Base-by-base conservation (phyloP, 345 rosid genomes). In the Citrus sp. region DNA sequence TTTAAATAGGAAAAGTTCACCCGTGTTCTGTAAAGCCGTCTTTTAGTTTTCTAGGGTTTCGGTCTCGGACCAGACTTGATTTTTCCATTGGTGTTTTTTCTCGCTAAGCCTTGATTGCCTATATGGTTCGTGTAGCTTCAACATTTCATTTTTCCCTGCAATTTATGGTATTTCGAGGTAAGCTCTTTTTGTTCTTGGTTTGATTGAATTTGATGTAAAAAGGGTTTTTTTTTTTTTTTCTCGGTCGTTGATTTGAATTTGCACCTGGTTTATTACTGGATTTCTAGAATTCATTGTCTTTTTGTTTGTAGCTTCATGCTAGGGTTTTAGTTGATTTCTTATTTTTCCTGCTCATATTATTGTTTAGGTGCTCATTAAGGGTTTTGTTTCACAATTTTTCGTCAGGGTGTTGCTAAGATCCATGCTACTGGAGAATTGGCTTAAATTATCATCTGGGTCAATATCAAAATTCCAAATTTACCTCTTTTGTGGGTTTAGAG, bases 381-480 rank as follows among this genome's bases (percentile, higher is more conserved):
- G 54, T 62, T 79, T 49, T 70, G 35, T 38, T 35, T 12, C 62
- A 2, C 24, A 27, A 27, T 32, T 82, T 70, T 35, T 42, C 8
- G 30, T 21, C 65, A 67, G 38, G 77, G 72, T 64, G 66, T 24
- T 75, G 72, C 18, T 63, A 16, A 46, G 58, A 67, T 55, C 38
- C 49, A 24, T 25, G 28, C 2, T 27, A 34, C 34, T 12, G 40
- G 25, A 34, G 42, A 64, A 78, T 73, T 80, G 82, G 67, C 54
- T 40, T 18, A n/a, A 67, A 38, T 74, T 76, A 64, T 70, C 21
- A 22, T 71, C 70, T 40, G 76, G 84, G 65, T 80, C 40, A 59
- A 65, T 74, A n/a, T 78, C 34, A 77, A 79, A 73, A 67, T 72
- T 56, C 7, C n/a, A 28, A 82, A 75, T 77, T 81, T 69, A 18